phyloP scores from a whole-genome alignment of 208 protist genomes.

The Acanthamoeba lenticulata region DNA sequence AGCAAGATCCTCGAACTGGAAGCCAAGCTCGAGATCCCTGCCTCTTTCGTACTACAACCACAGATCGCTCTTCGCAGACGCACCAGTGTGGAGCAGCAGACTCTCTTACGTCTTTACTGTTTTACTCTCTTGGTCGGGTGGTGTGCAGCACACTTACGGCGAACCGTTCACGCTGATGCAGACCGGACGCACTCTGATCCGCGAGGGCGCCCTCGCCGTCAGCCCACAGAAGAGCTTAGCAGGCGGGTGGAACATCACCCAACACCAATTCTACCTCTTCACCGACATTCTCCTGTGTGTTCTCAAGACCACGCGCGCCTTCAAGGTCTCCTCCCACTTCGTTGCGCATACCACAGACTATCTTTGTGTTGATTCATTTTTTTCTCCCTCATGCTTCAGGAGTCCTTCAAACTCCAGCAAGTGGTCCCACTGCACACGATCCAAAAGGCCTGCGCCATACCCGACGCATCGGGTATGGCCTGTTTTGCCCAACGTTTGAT shows the following conservation, averaged over 20 bases:
- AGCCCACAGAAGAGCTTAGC: neutral
- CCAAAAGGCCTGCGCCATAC: neutral
- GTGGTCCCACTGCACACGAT: neutral
- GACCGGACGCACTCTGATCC: neutral
- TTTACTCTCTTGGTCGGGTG: no score
- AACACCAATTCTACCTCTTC: conserved; percentile 4
- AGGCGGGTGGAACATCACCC: neutral
- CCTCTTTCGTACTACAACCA: neutral
- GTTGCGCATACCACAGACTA: neutral
- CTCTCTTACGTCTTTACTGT: no score
- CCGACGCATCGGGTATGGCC: neutral
- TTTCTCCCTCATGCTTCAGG: neutral
- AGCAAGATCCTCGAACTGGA: conserved; percentile 13
- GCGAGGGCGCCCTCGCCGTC: neutral
- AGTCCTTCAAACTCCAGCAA: neutral
- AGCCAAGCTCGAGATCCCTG: neutral
- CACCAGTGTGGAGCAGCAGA: no score
- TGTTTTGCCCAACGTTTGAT: neutral
- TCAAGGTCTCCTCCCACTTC: neutral
- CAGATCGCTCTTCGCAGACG: no score
- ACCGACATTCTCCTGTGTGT: neutral
- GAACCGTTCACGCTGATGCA: neutral
- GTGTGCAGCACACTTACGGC: no score
- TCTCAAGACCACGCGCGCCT: neutral
- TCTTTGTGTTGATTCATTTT: neutral